These are phyloP conservation scores for Chalaropsis ovoidea DNA, from an alignment of 2,329 filamentous ascomycete species.

Conservation along the genomic window DNA sequence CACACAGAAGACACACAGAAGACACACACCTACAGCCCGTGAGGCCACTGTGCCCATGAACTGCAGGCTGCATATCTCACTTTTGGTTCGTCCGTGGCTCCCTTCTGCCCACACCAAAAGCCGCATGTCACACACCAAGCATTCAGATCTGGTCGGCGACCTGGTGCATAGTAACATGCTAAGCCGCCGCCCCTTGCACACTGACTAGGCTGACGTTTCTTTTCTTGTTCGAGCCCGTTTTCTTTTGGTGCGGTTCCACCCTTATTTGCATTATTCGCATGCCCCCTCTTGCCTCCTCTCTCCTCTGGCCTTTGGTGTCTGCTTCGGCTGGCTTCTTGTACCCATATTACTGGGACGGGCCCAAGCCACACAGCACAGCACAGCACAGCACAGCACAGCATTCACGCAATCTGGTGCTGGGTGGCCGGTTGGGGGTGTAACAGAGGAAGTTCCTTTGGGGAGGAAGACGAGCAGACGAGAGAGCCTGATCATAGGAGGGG, in stretches of 20 bases:
- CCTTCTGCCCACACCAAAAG: neutral
- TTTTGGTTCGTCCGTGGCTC: too few relatives aligned
- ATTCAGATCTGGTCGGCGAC: neutral
- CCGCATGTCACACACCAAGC: neutral
- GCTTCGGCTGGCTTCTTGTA: neutral
- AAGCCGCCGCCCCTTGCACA: neutral
- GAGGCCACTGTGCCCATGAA: too few relatives aligned
- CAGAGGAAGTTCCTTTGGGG: neutral
- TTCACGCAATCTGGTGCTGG: neutral
- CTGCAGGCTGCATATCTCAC: too few relatives aligned
- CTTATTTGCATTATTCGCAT: neutral
- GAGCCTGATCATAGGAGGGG: too few relatives aligned
- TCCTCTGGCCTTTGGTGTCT: neutral
- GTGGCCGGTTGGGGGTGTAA: neutral
- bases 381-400: conserved; percentile 4
- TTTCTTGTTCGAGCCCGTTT: neutral
- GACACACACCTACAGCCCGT: too few relatives aligned
- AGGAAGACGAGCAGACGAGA: too few relatives aligned
- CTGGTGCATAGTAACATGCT: neutral
- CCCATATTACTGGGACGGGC: neutral
- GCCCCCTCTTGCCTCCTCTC: neutral
- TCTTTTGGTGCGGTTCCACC: neutral
- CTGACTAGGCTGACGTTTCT: neutral
- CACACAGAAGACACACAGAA: too few relatives aligned
- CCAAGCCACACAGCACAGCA: neutral